Evolutionary conservation across 768 basidiomycete genomes (phyloP), one percentile per base, ranked within the genome.

Genomic region (Lactarius akahatsu): DNA sequence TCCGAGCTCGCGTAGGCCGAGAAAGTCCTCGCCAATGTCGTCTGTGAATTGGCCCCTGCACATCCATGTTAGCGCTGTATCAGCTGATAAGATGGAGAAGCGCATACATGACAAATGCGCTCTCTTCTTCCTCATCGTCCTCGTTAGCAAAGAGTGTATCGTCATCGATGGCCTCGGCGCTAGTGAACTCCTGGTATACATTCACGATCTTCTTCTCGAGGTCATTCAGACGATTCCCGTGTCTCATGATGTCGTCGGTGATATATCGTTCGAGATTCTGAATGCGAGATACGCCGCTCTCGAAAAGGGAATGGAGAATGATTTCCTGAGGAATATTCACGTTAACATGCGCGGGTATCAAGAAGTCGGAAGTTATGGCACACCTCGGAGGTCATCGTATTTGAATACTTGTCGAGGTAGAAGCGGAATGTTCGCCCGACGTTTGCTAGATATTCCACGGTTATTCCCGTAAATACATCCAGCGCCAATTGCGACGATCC

Each of bases 1-100:
- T 36, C 95, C 96, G 54, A 94, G 78, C 73, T 91, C 94, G 59
- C 86, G 84, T 32, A 98, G 81, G 13, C 96, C 96, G 15, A 98
- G 83, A 78, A 96, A 96, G 75, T 98, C 96, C 71, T 95, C 94
- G 38, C 94, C 95, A 18, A 96, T 82, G 18, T 87, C 81, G 59
- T 94, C 92, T 0, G 92, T 89, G 75, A 96, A 94, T 72, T 92
- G 90, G 61, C 94, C 94, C 73, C 89, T 91, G 72, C 2, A 64
- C 50, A 57, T 52, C 13, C 15, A 57, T 32, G 57, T 70, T 3
- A 60, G 66, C 41, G 55, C 34, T 36, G n/a, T 47, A 38, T 66
- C 63, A 30, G 26, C 56, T 15, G 32, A 5, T 9, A 28, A 58
- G 18, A 43, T 58, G 54, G 16, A 40, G 23, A 30, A n/a, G 20